Evolutionary conservation across 306 rosid genomes (phyloP).

Genomic region (Gleditsia sinensis): DNA sequence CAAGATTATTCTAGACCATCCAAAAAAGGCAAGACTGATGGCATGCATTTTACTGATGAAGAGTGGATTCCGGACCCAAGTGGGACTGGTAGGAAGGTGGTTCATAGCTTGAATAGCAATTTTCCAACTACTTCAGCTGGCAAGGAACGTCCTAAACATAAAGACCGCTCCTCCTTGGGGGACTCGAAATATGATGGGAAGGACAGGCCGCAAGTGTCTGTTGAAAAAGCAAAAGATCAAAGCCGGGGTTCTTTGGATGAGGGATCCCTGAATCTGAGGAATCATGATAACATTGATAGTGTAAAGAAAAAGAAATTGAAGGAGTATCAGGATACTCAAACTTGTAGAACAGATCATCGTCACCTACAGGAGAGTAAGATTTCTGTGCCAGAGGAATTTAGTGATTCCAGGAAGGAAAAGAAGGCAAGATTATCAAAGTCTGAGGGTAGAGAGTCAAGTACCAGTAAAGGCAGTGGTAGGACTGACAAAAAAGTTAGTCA

Average conservation of each 20-base stretch:
- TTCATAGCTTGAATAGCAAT: slow-evolving; percentile 55
- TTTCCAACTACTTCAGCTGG: slow-evolving; percentile 57
- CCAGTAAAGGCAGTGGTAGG: slow-evolving; percentile 68
- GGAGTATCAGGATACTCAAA: slow-evolving; percentile 55
- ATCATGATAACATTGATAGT: slow-evolving; percentile 48
- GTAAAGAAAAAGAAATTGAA: slow-evolving; percentile 63
- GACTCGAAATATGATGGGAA: slow-evolving; percentile 57
- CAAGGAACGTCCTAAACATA: slow-evolving; percentile 53
- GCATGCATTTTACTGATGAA: slow-evolving; percentile 52
- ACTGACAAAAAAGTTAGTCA: slow-evolving; percentile 66
- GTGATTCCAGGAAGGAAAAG: slow-evolving; percentile 74
- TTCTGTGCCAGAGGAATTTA: slow-evolving; percentile 56
- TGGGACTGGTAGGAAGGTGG: slow-evolving; percentile 55
- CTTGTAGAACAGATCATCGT: slow-evolving; percentile 36
- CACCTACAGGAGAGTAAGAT: slow-evolving; percentile 46
- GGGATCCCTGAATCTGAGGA: slow-evolving; percentile 53
- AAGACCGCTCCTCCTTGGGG: slow-evolving; percentile 51
- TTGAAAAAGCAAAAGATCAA: slow-evolving; percentile 49
- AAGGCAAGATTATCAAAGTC: slow-evolving; percentile 67
- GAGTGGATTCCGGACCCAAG: slow-evolving; percentile 57
- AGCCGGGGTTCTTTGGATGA: slow-evolving; percentile 46
- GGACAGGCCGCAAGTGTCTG: slow-evolving; percentile 48
- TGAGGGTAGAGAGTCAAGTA: slow-evolving; percentile 73
- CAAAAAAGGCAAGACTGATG: slow-evolving; percentile 67
- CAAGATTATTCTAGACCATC: slow-evolving; percentile 68